Conservation (phyloP, 2,329 filamentous ascomycete species). For the Chaetomiaceae sp. region DNA sequence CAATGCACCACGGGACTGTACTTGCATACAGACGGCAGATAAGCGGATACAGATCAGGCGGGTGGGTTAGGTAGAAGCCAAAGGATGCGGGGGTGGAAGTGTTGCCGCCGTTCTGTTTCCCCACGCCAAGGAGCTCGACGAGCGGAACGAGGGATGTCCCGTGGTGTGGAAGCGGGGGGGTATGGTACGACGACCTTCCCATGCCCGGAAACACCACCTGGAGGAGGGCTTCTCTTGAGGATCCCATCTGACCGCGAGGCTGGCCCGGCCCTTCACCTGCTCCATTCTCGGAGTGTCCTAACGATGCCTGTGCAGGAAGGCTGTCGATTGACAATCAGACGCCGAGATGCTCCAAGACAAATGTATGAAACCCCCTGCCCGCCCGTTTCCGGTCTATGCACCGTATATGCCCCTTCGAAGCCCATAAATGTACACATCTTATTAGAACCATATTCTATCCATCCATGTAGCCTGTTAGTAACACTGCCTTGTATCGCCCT, state of each 20-base stretch:
- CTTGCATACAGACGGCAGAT: no score
- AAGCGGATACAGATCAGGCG: neutral
- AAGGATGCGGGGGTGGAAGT: neutral
- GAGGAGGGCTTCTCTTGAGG: no score
- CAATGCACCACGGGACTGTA: no score
- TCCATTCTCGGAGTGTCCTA: no score
- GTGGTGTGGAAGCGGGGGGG: neutral
- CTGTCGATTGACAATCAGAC: no score
- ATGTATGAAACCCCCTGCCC: neutral
- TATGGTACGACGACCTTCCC: neutral
- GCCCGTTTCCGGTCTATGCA: neutral
- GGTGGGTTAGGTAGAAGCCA: no score
- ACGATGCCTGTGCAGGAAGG: no score
- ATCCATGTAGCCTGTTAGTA: constrained; percentile 11
- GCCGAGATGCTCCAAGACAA: no score
- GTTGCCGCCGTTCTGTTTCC: neutral
- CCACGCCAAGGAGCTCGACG: neutral
- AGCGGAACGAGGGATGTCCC: neutral
- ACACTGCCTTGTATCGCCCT: constrained; percentile 29
- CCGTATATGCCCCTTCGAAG: neutral
- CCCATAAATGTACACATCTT: neutral
- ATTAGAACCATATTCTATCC: neutral
- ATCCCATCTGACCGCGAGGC: no score
- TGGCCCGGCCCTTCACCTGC: no score
- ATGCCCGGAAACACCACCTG: no score